Evolutionary conservation across 2,329 filamentous ascomycete genomes (phyloP).

Genomic region (Fusarium xylarioides): DNA sequence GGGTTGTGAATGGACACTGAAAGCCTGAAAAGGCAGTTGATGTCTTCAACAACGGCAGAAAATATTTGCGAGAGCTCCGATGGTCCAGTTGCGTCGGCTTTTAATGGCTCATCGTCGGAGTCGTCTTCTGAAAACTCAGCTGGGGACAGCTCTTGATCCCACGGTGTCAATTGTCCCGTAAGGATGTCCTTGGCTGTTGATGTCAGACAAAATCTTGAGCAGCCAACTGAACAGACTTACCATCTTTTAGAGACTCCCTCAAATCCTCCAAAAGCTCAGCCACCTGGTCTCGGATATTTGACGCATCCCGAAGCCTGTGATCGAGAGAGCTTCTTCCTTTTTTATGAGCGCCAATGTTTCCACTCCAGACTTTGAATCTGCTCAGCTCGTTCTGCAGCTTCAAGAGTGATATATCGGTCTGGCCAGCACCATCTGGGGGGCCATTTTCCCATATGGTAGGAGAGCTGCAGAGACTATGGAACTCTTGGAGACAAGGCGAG

Average conservation of each 20-base stretch:
- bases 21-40: neutral
- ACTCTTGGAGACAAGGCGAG: neutral
- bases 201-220: accelerated
- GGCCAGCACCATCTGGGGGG: accelerated
- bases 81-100: accelerated
- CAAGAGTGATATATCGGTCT: accelerated
- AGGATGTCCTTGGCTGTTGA: neutral
- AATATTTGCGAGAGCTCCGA: constrained; percentile 3
- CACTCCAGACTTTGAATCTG: constrained; percentile 24
- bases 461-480: neutral
- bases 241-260: neutral
- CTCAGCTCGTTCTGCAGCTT: neutral
- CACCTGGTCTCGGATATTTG: neutral
- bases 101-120: accelerated
- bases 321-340: constrained; percentile 1
- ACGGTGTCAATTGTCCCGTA: neutral
- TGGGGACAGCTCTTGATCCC: neutral
- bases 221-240: accelerated
- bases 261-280: neutral
- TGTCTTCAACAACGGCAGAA: neutral
- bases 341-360: neutral
- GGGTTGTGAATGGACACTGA: constrained; percentile 4
- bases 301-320: constrained; percentile 16
- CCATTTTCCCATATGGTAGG: accelerated
- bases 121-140: neutral